These are phyloP conservation scores for Picea engelmannii DNA, from an alignment of 83 land plant species.

Conservation along the genomic window DNA sequence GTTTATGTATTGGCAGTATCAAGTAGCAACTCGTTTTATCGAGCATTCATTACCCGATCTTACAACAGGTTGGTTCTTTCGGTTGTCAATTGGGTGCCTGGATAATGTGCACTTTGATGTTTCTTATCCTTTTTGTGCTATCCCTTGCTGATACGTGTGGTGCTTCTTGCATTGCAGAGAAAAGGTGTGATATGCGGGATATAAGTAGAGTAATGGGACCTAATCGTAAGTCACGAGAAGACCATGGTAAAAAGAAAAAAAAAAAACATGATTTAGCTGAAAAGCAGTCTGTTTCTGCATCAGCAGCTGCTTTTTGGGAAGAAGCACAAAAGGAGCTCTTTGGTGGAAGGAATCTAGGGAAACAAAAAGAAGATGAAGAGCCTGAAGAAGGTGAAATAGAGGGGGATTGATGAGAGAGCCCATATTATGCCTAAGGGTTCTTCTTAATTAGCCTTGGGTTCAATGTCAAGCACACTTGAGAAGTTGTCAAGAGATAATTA, in stretches of 20 bases:
- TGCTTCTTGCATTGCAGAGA: constrained; percentile 32
- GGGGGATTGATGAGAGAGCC: too few species aligned
- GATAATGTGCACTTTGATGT: background rate
- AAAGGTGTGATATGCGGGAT: constrained; percentile 48
- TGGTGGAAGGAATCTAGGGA: constrained; percentile 16
- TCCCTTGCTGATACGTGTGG: background rate
- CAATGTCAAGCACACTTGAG: too few species aligned
- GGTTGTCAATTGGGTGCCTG: background rate
- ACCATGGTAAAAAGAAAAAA: constrained; percentile 34
- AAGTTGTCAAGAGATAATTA: too few species aligned
- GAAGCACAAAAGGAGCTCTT: constrained; percentile 61
- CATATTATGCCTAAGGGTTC: too few species aligned
- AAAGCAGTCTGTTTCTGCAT: constrained; percentile 37
- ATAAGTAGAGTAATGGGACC: constrained; percentile 32
- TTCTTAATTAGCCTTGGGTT: too few species aligned
- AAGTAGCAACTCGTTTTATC: constrained; percentile 70
- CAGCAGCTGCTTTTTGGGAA: constrained; percentile 57
- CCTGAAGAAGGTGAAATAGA: too few species aligned
- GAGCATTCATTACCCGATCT: constrained; percentile 72
- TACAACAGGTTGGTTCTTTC: constrained; percentile 40
- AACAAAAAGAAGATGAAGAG: too few species aligned
- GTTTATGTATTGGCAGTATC: constrained; percentile 37
- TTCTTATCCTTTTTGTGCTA: background rate
- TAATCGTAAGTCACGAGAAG: constrained; percentile 17
- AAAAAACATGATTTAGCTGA: constrained; percentile 44